Evolutionary conservation across 73 alveolate species (phyloP).

Genomic region (Paramecium octaurelia): DNA sequence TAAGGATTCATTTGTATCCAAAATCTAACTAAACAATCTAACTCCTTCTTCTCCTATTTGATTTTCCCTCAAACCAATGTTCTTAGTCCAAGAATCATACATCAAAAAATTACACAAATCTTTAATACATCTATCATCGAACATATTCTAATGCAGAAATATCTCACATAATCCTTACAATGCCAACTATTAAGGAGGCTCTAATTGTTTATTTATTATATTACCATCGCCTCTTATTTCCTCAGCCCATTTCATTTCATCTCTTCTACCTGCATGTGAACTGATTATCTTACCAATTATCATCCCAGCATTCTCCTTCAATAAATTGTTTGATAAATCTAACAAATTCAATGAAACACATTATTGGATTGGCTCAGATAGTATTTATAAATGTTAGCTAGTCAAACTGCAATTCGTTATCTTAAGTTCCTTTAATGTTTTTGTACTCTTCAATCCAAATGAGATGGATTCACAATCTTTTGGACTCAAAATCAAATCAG

Average conservation of each 20-base stretch:
- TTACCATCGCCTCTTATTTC: constrained; percentile 62
- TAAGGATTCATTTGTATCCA: constrained; percentile 57
- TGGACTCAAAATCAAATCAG: constrained; percentile 11
- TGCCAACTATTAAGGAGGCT: constrained; percentile 5
- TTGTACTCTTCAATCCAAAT: constrained; percentile 46
- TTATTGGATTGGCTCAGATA: constrained; percentile 26
- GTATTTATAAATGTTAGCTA: constrained; percentile 1
- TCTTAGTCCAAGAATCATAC: constrained; percentile 58
- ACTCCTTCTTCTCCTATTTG: constrained; percentile 60
- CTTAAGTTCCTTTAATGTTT: constrained; percentile 42
- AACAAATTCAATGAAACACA: constrained; percentile 16
- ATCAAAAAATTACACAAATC: constrained; percentile 55
- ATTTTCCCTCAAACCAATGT: constrained; percentile 48
- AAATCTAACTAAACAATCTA: neutral
- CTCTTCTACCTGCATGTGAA: constrained; percentile 57
- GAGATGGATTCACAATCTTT: constrained; percentile 33
- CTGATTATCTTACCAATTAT: constrained; percentile 54
- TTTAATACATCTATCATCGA: constrained; percentile 46
- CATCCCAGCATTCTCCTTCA: constrained; percentile 56
- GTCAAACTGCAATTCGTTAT: constrained; percentile 48
- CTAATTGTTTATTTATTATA: neutral
- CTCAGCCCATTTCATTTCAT: constrained; percentile 56
- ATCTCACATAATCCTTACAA: constrained; percentile 57
- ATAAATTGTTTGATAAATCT: constrained; percentile 49
- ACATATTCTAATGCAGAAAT: constrained; percentile 27